Percentiles rank a stretch among this genome's conserved stretches.
phyloP scores from a whole-genome alignment of 805 yeast genomes.

The Cyberlindnera xishuangbannaensis region DNA sequence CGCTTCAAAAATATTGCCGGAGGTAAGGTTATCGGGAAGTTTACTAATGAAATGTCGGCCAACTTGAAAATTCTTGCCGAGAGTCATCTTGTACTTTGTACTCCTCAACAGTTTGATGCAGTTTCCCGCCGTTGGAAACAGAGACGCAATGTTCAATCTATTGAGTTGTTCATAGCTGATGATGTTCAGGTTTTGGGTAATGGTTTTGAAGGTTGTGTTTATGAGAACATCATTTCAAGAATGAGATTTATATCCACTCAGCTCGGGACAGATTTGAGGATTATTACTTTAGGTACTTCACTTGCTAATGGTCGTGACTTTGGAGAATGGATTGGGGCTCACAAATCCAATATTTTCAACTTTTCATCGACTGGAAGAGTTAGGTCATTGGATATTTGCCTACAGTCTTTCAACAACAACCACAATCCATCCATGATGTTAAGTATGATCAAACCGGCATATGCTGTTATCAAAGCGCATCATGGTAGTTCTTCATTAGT shows the following conservation, averaged over 20 bases:
- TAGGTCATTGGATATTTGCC: slow-evolving; percentile 49
- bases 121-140: slow-evolving; percentile 81
- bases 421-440: slow-evolving; percentile 48
- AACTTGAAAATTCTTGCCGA: slow-evolving; percentile 53
- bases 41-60: slow-evolving; percentile 44
- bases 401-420: slow-evolving; percentile 42
- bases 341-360: slow-evolving; percentile 56
- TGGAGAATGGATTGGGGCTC: slow-evolving; percentile 82
- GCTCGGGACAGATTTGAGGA: slow-evolving; percentile 48
- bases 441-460: slow-evolving; percentile 46
- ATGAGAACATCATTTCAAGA: slow-evolving; percentile 68
- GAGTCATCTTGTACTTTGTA: slow-evolving; percentile 65
- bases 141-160: slow-evolving; percentile 58
- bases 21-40: slow-evolving; percentile 50
- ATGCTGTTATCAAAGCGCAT: slow-evolving; percentile 33
- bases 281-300: slow-evolving; percentile 67
- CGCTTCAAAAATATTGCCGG: slow-evolving; percentile 44
- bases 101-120: slow-evolving; percentile 73
- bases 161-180: slow-evolving; percentile 68
- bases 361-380: slow-evolving; percentile 60
- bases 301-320: slow-evolving; percentile 71
- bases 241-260: slow-evolving; percentile 66
- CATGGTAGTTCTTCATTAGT: slow-evolving; percentile 36
- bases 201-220: slow-evolving; percentile 50
- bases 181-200: slow-evolving; percentile 63